A percentile compares a stretch with the other conserved stretches of the same genome.
Evolutionary conservation across 352 stramenopile species (phyloP).

Genomic region (Phytopythium aichiense): DNA sequence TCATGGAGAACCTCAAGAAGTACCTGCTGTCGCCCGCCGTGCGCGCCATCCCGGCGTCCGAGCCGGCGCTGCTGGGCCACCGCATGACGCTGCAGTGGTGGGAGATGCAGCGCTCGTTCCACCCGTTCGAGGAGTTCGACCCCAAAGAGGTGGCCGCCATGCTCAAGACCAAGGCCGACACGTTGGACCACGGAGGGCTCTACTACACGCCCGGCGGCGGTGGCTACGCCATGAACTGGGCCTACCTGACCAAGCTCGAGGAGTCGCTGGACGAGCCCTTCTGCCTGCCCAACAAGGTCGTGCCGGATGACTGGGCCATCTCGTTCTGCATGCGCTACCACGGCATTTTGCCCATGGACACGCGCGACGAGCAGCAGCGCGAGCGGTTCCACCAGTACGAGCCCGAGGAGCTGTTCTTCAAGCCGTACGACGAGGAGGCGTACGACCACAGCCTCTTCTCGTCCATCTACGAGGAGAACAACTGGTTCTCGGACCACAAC

Average conservation of each 20-base stretch:
- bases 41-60: conserved; percentile 16
- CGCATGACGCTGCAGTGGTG: conserved; percentile 87
- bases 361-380: conserved; percentile 55
- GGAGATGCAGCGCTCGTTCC: conserved; percentile 69
- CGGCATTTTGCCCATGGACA: conserved; percentile 62
- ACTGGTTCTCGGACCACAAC: conserved; percentile 85
- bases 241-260: conserved; percentile 69
- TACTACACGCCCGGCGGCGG: conserved; percentile 79
- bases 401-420: conserved; percentile 64
- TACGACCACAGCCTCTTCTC: conserved; percentile 72
- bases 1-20: conserved; percentile 84
- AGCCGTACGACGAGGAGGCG: conserved; percentile 54
- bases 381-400: conserved; percentile 87
- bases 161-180: conserved; percentile 44
- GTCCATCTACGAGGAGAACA: conserved; percentile 84
- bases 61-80: conserved; percentile 69
- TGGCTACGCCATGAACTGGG: conserved; percentile 84
- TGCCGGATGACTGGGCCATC: conserved; percentile 84
- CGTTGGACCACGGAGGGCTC: conserved; percentile 48
- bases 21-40: conserved; percentile 59
- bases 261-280: conserved; percentile 65
- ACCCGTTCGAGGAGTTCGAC: conserved; percentile 64
- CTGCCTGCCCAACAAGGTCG: conserved; percentile 64
- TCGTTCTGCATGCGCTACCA: conserved; percentile 85
- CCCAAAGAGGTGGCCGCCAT: conserved; percentile 50